Evolutionary conservation across 2,329 filamentous ascomycete species (phyloP).

Genomic region (Neurospora sp.): DNA sequence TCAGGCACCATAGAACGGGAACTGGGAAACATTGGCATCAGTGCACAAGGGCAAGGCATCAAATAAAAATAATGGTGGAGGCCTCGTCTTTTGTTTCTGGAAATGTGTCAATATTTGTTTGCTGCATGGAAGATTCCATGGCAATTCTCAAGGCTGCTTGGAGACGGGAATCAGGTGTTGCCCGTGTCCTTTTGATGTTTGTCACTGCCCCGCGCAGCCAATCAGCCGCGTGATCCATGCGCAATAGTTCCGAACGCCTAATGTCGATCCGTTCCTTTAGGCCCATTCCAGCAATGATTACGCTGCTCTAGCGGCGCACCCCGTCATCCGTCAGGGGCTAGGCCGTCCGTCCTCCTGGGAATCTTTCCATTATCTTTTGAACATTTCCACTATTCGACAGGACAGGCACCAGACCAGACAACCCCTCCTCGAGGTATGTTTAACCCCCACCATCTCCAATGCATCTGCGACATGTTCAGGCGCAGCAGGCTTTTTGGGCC

Average conservation of each 20-base stretch:
- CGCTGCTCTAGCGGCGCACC: background rate
- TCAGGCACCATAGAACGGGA: background rate
- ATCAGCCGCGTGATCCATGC: background rate
- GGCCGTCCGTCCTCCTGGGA: background rate
- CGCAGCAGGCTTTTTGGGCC: background rate
- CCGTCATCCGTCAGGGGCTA: background rate
- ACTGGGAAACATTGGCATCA: background rate
- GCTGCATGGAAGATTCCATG: background rate
- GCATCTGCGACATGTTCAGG: background rate
- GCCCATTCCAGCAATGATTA: background rate
- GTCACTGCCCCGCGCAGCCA: background rate
- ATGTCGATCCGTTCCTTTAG: background rate
- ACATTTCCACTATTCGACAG: background rate
- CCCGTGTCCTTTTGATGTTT: background rate
- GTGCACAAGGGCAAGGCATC: background rate
- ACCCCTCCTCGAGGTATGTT: background rate
- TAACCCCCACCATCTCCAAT: background rate
- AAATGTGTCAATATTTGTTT: background rate
- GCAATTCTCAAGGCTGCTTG: background rate
- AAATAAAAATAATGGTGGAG: background rate
- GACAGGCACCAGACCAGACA: background rate
- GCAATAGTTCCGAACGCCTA: background rate
- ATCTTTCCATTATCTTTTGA: background rate
- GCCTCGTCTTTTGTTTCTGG: background rate
- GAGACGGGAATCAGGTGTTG: background rate